These are phyloP conservation scores for Aspergillus neotritici DNA, from an alignment of 2,329 filamentous ascomycete genomes.

Conservation along the genomic window DNA sequence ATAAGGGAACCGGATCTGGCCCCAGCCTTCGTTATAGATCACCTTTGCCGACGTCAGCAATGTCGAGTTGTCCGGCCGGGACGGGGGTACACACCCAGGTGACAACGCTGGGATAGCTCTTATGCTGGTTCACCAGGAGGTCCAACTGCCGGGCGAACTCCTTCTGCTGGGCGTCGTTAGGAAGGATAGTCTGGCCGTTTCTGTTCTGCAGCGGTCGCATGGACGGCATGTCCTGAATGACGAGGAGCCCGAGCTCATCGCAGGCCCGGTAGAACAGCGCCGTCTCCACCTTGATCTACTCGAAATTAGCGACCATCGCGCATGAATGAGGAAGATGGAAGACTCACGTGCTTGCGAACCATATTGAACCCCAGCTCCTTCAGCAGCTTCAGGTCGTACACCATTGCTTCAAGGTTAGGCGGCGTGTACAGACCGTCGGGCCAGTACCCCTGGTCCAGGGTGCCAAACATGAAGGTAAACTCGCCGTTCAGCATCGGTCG, in stretches of 20 bases:
- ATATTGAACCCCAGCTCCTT: constrained; percentile 66
- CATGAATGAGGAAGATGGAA: not conserved
- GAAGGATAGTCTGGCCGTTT: constrained; percentile 22
- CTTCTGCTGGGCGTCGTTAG: constrained; percentile 48
- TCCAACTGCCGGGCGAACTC: constrained; percentile 62
- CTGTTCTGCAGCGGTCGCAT: constrained; percentile 41
- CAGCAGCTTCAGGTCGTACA: constrained; percentile 58
- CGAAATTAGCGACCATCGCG: not conserved
- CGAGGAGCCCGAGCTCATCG: constrained; percentile 59
- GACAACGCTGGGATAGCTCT: constrained; percentile 59
- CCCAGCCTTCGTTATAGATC: constrained; percentile 70
- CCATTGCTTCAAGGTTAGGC: constrained; percentile 62
- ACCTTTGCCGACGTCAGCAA: constrained; percentile 36
- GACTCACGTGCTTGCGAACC: constrained; percentile 61
- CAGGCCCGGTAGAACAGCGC: constrained; percentile 64
- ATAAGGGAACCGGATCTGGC: constrained; percentile 48
- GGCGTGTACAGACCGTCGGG: constrained; percentile 63
- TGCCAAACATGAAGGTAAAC: constrained; percentile 62
- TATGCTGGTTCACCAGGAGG: constrained; percentile 57
- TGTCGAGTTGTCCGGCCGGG: not conserved
- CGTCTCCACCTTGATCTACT: constrained; percentile 60
- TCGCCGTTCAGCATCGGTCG: constrained; percentile 64
- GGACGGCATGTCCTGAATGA: constrained; percentile 69
- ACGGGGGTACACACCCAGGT: constrained; percentile 49
- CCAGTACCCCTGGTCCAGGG: constrained; percentile 67